Conservation (phyloP, 2,329 filamentous ascomycete genomes). For the Rugonectria rugulosa region DNA sequence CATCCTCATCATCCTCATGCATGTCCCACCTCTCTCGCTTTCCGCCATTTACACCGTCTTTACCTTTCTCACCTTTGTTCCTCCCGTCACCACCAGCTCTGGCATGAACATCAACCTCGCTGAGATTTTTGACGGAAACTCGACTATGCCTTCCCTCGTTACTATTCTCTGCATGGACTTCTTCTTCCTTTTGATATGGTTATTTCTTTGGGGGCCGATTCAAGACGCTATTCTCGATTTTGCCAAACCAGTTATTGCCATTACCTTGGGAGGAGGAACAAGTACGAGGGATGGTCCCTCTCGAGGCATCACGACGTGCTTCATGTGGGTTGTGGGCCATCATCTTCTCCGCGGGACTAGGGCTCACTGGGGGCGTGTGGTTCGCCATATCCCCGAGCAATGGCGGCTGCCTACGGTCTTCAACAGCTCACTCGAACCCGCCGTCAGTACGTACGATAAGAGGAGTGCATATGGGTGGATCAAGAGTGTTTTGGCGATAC, state of each 20-base stretch:
- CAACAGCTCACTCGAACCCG: conserved; percentile 56
- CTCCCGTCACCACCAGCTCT: conserved; percentile 79
- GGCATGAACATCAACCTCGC: conserved; percentile 83
- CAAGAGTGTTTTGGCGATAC: conserved; percentile 73
- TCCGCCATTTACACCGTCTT: conserved; percentile 92
- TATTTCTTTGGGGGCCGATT: conserved; percentile 85
- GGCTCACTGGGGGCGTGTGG: conserved; percentile 56
- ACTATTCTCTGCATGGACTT: conserved; percentile 86
- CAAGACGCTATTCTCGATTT: conserved; percentile 90
- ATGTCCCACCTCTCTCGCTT: conserved; percentile 86
- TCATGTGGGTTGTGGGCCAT: conserved; percentile 69
- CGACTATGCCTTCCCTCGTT: conserved; percentile 84
- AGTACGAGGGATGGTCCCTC: conserved; percentile 72
- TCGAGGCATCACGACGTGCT: conserved; percentile 75
- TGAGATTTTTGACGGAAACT: conserved; percentile 89
- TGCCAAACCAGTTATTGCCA: conserved; percentile 90
- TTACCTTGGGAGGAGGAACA: conserved; percentile 85
- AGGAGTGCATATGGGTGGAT: conserved; percentile 70
- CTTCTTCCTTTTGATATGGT: conserved; percentile 83
- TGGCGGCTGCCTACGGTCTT: conserved; percentile 55
- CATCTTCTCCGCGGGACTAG: conserved; percentile 60
- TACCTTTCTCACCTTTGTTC: conserved; percentile 90
- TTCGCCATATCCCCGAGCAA: conserved; percentile 55
- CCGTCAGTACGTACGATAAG: conserved; percentile 58
- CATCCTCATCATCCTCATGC: conserved; percentile 94